A percentile compares a stretch with the other conserved stretches of the same genome.
Conservation (phyloP, 495 filamentous ascomycete genomes). For the Neurospora terricola region DNA sequence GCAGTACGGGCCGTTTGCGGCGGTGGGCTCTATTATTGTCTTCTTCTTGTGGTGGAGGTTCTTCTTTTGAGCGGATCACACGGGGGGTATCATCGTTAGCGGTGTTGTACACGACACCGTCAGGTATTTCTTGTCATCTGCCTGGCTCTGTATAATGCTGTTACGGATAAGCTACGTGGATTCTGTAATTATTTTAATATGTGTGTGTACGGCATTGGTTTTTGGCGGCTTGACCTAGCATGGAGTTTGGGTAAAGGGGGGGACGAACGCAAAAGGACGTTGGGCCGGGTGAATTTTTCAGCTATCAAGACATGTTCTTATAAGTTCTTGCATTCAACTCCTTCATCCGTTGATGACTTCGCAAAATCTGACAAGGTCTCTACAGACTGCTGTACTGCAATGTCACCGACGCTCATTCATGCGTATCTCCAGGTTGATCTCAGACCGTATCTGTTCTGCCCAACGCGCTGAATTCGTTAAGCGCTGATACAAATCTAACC, state of each 20-base stretch:
- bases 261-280: background rate
- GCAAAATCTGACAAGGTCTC: background rate
- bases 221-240: conserved; percentile 6
- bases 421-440: background rate
- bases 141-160: background rate
- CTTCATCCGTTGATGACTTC: background rate
- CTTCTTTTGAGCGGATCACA: conserved; percentile 57
- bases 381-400: background rate
- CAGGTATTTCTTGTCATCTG: background rate
- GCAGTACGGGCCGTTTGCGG: conserved; percentile 90
- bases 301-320: background rate
- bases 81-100: background rate
- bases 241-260: conserved; percentile 4
- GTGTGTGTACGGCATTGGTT: background rate
- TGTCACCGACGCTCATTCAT: background rate
- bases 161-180: background rate
- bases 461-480: background rate
- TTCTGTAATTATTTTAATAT: background rate
- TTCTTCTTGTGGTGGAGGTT: conserved; percentile 89
- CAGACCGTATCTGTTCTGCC: background rate
- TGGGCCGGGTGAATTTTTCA: background rate
- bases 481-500: background rate
- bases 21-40: conserved; percentile 65
- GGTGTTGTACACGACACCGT: background rate
- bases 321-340: background rate